These are phyloP conservation scores for Eucommia ulmoides DNA, from an alignment of 257 asterid species.

Conservation along the genomic window DNA sequence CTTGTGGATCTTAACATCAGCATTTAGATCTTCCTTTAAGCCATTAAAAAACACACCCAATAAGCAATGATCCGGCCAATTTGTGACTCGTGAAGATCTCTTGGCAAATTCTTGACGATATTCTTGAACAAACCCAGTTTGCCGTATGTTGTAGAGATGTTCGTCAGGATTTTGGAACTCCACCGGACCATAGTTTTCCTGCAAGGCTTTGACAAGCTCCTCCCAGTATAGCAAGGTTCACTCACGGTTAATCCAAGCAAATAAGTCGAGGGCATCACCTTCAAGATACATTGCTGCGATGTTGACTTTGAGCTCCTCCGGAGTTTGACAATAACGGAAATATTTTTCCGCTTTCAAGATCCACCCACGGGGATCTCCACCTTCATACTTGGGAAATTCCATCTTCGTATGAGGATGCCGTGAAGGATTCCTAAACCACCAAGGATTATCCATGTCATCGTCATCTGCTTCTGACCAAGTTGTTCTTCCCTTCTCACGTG, in stretches of 20 bases:
- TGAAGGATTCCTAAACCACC: not conserved
- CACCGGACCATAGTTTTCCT: slow-evolving; percentile 4
- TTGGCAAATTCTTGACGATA: slow-evolving; percentile 4
- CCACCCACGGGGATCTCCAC: slow-evolving; percentile 13
- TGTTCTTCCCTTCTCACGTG: too few species aligned
- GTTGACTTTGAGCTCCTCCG: not conserved
- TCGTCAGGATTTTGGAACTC: slow-evolving; percentile 5
- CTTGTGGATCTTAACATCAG: slow-evolving; percentile 3
- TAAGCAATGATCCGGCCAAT: slow-evolving; percentile 4
- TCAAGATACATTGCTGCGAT: slow-evolving; percentile 2
- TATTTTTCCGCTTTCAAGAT: slow-evolving; percentile 6
- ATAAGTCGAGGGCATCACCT: slow-evolving; percentile 4
- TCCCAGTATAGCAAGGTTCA: not conserved
- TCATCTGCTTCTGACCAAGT: too few species aligned
- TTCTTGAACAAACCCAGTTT: not conserved
- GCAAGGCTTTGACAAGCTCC: slow-evolving; percentile 2
- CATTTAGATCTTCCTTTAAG: not conserved
- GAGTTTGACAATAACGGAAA: slow-evolving; percentile 10
- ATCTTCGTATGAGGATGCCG: not conserved
- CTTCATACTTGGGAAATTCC: slow-evolving; percentile 5
- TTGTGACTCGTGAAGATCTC: not conserved
- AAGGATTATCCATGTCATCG: not conserved
- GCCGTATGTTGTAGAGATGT: not conserved
- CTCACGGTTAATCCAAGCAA: not conserved
- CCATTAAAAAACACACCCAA: slow-evolving; percentile 5